A percentile compares a stretch with the other conserved stretches of the same genome.
These are phyloP conservation scores for Candida smagusa DNA, from an alignment of 1,139 yeast species.

Conservation along the genomic window DNA sequence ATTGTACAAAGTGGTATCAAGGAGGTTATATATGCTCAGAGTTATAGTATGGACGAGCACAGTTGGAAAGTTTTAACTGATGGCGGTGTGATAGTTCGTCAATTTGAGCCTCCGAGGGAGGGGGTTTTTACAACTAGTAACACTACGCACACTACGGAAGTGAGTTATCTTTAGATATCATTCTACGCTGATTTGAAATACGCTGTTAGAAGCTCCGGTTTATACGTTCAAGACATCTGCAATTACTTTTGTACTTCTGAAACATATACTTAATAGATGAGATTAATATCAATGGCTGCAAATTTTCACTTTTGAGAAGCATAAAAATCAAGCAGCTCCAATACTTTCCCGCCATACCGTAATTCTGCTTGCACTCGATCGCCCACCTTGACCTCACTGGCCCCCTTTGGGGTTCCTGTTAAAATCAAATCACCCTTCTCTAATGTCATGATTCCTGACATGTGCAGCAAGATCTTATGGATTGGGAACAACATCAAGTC, in stretches of 20 bases:
- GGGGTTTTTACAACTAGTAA: constrained; percentile 44
- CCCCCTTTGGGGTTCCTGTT: constrained; percentile 99
- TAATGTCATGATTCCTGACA: constrained; percentile 85
- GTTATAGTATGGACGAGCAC: constrained; percentile 84
- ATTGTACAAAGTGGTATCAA: constrained; percentile 88
- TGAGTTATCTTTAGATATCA: too few species aligned
- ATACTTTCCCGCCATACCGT: constrained; percentile 48
- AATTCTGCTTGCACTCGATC: constrained; percentile 68
- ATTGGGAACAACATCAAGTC: constrained; percentile 84
- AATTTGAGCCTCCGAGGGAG: constrained; percentile 61
- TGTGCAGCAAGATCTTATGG: constrained; percentile 71
- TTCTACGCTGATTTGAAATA: too few species aligned
- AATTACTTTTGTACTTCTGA: too few species aligned
- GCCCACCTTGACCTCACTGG: constrained; percentile 75
- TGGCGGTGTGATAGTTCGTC: constrained; percentile 74
- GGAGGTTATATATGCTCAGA: constrained; percentile 92
- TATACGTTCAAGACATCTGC: too few species aligned
- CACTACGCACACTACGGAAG: too few species aligned
- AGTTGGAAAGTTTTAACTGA: constrained; percentile 68
- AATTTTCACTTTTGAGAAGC: constrained; percentile 72
- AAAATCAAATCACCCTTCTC: constrained; percentile 86
- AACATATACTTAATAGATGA: too few species aligned
- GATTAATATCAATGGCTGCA: too few species aligned
- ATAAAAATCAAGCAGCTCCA: constrained; percentile 53
- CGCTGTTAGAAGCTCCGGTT: too few species aligned